These are phyloP conservation scores for Globisporangium barbulae DNA, from an alignment of 352 stramenopile species.

Conservation along the genomic window DNA sequence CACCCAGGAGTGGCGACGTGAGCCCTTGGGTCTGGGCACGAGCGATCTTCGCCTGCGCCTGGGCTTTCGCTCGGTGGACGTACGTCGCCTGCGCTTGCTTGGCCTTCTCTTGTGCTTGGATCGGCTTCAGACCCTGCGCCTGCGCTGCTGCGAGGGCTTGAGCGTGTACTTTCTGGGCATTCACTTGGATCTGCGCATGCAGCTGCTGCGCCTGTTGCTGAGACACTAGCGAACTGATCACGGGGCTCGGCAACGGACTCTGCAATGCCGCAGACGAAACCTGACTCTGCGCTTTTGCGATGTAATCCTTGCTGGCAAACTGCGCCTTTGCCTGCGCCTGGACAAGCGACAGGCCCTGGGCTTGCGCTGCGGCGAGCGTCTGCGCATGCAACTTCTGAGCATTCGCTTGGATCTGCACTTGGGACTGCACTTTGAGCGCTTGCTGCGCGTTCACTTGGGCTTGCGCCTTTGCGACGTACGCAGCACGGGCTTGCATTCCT, in stretches of 20 bases:
- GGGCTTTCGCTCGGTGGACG: slow-evolving; percentile 81
- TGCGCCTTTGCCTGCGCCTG: slow-evolving; percentile 86
- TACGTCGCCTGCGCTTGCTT: slow-evolving; percentile 88
- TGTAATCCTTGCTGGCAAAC: slow-evolving; percentile 88
- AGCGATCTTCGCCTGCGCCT: slow-evolving; percentile 85
- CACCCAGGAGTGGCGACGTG: slow-evolving; percentile 30
- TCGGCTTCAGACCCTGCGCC: slow-evolving; percentile 79
- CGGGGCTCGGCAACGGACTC: slow-evolving; percentile 41
- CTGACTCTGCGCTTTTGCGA: slow-evolving; percentile 84
- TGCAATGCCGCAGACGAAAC: slow-evolving; percentile 63
- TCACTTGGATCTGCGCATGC: slow-evolving; percentile 87
- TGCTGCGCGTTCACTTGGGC: slow-evolving; percentile 84
- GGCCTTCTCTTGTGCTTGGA: slow-evolving; percentile 87
- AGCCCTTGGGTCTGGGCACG: slow-evolving; percentile 62
- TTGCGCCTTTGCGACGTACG: slow-evolving; percentile 83
- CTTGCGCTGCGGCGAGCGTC: slow-evolving; percentile 77
- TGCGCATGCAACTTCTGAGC: slow-evolving; percentile 87
- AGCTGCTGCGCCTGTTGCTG: slow-evolving; percentile 85
- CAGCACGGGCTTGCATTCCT: slow-evolving; percentile 77
- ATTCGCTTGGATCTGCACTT: slow-evolving; percentile 89
- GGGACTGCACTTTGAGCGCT: slow-evolving; percentile 79
- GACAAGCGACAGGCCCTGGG: slow-evolving; percentile 79
- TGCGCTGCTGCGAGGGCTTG: slow-evolving; percentile 86
- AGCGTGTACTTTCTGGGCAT: slow-evolving; percentile 86
- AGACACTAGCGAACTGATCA: slow-evolving; percentile 53